phyloP scores from a whole-genome alignment of 2,329 filamentous ascomycete genomes.

The Juglanconis oblonga region DNA sequence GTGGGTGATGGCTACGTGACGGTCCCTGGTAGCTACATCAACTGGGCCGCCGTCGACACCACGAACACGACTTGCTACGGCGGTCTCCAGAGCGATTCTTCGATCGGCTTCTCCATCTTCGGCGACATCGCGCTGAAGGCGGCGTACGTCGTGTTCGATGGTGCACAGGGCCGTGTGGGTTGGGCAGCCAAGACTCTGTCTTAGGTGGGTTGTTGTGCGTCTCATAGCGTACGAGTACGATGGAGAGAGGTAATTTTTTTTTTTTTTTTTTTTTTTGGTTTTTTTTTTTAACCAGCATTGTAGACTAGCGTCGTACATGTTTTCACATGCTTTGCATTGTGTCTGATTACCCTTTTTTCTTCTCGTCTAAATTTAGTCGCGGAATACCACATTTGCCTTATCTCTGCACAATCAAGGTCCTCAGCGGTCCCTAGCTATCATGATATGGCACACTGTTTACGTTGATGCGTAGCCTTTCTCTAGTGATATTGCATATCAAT shows the following conservation, averaged over 20 bases:
- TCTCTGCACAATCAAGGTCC: background rate
- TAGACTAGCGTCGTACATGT: background rate
- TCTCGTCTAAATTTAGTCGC: background rate
- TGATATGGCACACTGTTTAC: no score
- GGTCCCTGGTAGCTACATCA: conserved; percentile 40
- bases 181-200: conserved; percentile 32
- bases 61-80: conserved; percentile 30
- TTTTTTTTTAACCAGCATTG: background rate
- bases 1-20: conserved; percentile 39
- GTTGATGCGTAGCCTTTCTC: no score
- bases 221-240: background rate
- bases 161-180: conserved; percentile 35
- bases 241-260: background rate
- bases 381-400: background rate
- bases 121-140: conserved; percentile 29
- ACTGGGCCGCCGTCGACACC: conserved; percentile 26
- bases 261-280: background rate
- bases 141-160: conserved; percentile 30
- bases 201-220: background rate
- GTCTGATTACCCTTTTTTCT: background rate
- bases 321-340: background rate
- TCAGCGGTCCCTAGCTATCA: no score
- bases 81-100: conserved; percentile 28
- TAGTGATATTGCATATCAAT: no score
- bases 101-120: conserved; percentile 27